Conservation (phyloP, 2,329 filamentous ascomycete species). For the Fusarium beomiforme region DNA sequence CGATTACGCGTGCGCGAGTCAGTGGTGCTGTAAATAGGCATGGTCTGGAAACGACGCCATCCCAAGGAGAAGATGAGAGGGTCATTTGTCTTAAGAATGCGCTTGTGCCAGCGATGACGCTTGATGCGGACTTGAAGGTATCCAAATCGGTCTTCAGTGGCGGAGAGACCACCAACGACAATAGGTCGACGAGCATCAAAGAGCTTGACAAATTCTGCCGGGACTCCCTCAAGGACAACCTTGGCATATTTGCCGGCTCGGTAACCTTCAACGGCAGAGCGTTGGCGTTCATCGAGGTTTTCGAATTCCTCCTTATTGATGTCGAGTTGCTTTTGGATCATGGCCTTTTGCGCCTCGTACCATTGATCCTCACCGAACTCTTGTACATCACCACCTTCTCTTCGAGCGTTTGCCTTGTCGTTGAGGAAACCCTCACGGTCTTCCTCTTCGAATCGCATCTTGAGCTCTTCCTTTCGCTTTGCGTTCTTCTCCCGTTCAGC, state of each 20-base stretch:
- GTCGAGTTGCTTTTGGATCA: conserved; percentile 92
- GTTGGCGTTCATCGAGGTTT: conserved; percentile 83
- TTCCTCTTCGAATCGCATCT: conserved; percentile 94
- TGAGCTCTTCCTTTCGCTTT: conserved; percentile 91
- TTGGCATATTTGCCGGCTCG: conserved; percentile 93
- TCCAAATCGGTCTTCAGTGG: conserved; percentile 95
- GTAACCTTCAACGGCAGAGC: conserved; percentile 87
- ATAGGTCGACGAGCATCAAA: conserved; percentile 87
- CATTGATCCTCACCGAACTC: conserved; percentile 98
- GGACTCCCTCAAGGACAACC: conserved; percentile 87
- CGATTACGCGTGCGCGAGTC: conserved; percentile 93
- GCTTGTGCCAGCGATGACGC: conserved; percentile 98
- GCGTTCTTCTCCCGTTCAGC: conserved; percentile 93
- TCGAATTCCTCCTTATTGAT: conserved; percentile 97
- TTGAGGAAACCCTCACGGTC: conserved; percentile 96
- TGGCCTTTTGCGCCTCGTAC: conserved; percentile 97
- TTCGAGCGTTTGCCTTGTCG: conserved; percentile 81
- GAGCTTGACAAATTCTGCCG: conserved; percentile 85
- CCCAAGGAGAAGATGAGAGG: conserved; percentile 96
- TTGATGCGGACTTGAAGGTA: conserved; percentile 97
- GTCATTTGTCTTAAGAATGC: conserved; percentile 97
- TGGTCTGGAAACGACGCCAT: conserved; percentile 93
- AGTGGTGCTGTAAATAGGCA: conserved; percentile 94
- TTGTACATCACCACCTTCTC: conserved; percentile 74
- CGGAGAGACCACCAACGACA: conserved; percentile 88